Base-by-base conservation (phyloP, 441 rosid species). In the Pelargonium cotyledonis region DNA sequence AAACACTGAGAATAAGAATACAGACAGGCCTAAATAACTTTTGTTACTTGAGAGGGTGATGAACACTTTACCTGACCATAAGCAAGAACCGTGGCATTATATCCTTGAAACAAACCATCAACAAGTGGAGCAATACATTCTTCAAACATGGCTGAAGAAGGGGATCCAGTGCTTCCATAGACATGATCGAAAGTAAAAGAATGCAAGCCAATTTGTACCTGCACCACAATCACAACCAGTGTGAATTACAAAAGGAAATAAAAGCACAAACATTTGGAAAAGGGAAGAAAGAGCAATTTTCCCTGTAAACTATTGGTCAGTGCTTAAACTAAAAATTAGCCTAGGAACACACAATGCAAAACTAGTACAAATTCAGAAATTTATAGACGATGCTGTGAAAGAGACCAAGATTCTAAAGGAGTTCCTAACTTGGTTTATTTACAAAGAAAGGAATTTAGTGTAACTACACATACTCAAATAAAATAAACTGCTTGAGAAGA, bases 21-120 rank as follows among this genome's bases (percentile, higher is more conserved):
- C 41, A 19, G 14, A 11, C 61, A 46, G 2, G 68, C 68, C 12
- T 21, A 62, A 18, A 1, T 31, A 55, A 69, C 38, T 0, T 46
- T 55, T 68, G 23, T 46, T 19, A 71, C 66, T 61, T 68, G 64
- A 15, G 9, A 29, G 1, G 49, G 8, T 31, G 70, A 18, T 62
- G 21, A 29, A 75, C 72, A 44, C 47, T 62, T 66, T 84, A 92
- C 98, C 96, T 92, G 99, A 31, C 99, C 99, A 79, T 95, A 95
- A 73, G 99, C 99, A 65, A 95, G 97, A 67, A 95, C 98, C 0
- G 98, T 95, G 2, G 97, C 99, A 80, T 95, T 95, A 82, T 92
- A 92, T 69, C 99, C 98, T 78, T 90, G 99, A 77, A 95, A 95
- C 65, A 95, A 88, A n/a, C 97, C 99, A 57, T 92, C 96, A 21